Evolutionary conservation across 2,329 filamentous ascomycete species (phyloP), one percentile per base, ranked within the genome.

Genomic region (Pseudogymnoascus sp.): DNA sequence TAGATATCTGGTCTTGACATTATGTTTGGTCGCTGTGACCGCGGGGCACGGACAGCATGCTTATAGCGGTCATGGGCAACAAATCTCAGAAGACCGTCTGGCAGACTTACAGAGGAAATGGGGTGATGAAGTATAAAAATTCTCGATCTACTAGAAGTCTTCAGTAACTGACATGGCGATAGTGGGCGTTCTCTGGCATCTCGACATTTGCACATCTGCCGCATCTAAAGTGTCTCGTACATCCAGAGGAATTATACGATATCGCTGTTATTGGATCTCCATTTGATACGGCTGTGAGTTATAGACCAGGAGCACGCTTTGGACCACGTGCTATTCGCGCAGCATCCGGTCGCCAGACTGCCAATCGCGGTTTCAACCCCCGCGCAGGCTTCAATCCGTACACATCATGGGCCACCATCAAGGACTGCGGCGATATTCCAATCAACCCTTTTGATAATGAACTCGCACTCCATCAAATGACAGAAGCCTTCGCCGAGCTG

Each of bases 361-460:
- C 84, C 2, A 89, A 88, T 71, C 83, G 90, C 39, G 88, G 87
- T 69, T 91, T 88, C 80, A 96, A 96, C 73, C 82, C 88, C 2
- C 84, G 90, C 19, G 90, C 90, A 1, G 81, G 80, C 37, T 80
- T 96, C 65, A 96, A 96, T 72, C 90, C 92, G 0, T 96, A 94
- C 74, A 76, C 77, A 38, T 86, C 81, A 59, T 92, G 88, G 87
- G 88, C 89, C 0, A 83, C 76, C 37, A 83, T 96, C 61, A 77
- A 92, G 57, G 92, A 96, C 76, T 96, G 92, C 72, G 92, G 92
- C 52, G 92, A 96, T 71, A 90, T 96, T 60, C 90, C 92, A 26
- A 79, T 95, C 65, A 89, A 87, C 0, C 91, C 91, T 0, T 86
- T 95, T 66, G 90, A 96, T 75, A 96, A 96, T 71, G 83, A 78